Evolutionary conservation across 176 grass and related monocot species (phyloP).

Genomic region (Raddia guianensis): DNA sequence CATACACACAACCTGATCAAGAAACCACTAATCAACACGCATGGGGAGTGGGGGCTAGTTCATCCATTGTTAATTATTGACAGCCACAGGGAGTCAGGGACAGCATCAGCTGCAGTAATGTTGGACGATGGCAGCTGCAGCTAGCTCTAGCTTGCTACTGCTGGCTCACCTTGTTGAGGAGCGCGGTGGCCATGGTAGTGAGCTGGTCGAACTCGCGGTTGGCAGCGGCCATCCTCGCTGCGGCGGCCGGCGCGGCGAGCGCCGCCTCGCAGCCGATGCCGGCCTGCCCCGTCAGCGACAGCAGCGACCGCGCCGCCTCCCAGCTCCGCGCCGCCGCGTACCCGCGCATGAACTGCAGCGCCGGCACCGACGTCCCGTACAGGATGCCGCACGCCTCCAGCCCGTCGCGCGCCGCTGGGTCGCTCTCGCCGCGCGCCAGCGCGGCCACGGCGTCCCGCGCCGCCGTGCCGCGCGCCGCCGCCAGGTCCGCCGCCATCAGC

Average conservation of each 20-base stretch:
- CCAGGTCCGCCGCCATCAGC: conserved; percentile 44
- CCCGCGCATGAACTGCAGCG: conserved; percentile 35
- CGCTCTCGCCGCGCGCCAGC: not conserved
- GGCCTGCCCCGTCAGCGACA: conserved; percentile 28
- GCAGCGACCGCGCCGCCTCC: conserved; percentile 21
- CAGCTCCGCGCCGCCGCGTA: conserved; percentile 40
- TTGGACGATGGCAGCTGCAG: not conserved
- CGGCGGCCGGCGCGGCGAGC: not conserved
- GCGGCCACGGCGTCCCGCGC: conserved; percentile 14
- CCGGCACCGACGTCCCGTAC: conserved; percentile 49
- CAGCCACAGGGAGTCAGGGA: not conserved
- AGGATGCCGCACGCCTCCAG: conserved; percentile 52
- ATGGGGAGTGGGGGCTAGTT: not conserved
- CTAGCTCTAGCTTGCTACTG: not conserved
- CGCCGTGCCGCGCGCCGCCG: conserved; percentile 22
- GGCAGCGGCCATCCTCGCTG: not conserved
- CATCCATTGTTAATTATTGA: not conserved
- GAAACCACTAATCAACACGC: not conserved
- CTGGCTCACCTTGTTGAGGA: conserved; percentile 34
- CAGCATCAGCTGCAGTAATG: not conserved
- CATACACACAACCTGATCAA: not conserved
- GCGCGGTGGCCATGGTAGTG: conserved; percentile 43
- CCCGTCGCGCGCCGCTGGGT: not conserved
- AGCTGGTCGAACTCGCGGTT: conserved; percentile 49
- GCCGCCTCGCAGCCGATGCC: conserved; percentile 41